These are phyloP conservation scores for Dictyostelium purpureum DNA, from an alignment of 78 protist species.

Conservation along the genomic window DNA sequence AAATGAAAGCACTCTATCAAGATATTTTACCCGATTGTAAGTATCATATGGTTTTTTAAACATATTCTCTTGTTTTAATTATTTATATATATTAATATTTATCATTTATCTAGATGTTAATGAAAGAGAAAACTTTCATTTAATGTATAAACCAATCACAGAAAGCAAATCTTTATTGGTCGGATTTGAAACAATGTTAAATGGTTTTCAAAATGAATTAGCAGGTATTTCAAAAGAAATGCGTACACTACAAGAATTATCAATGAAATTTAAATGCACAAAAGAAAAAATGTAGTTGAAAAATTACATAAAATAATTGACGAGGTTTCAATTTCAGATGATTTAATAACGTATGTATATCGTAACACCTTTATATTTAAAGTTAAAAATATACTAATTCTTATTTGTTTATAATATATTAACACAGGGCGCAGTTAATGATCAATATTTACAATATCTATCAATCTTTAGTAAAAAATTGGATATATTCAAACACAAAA, in stretches of 20 bases:
- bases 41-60: too few relatives aligned
- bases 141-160: conserved; percentile 31
- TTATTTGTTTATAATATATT: too few relatives aligned
- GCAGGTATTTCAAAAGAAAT: conserved; percentile 48
- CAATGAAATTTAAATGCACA: conserved; percentile 35
- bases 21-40: conserved; percentile 65
- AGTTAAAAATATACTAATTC: too few relatives aligned
- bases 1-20: conserved; percentile 34
- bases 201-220: conserved; percentile 21
- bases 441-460: conserved; percentile 63
- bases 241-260: conserved; percentile 37
- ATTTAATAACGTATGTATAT: too few relatives aligned
- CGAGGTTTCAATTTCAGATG: conserved; percentile 45
- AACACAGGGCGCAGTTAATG: conserved; percentile 49
- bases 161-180: conserved; percentile 3
- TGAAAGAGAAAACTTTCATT: conserved; percentile 62
- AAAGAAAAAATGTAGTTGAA: conserved; percentile 43
- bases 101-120: too few relatives aligned
- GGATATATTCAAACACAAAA: conserved; percentile 64
- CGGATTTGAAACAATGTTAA: conserved; percentile 60
- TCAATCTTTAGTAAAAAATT: conserved; percentile 56
- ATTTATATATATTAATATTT: too few relatives aligned
- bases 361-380: too few relatives aligned
- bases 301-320: conserved; percentile 36
- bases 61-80: too few relatives aligned